phyloP scores from a whole-genome alignment of 2,329 filamentous ascomycete genomes.

The Orbilia brochopaga region DNA sequence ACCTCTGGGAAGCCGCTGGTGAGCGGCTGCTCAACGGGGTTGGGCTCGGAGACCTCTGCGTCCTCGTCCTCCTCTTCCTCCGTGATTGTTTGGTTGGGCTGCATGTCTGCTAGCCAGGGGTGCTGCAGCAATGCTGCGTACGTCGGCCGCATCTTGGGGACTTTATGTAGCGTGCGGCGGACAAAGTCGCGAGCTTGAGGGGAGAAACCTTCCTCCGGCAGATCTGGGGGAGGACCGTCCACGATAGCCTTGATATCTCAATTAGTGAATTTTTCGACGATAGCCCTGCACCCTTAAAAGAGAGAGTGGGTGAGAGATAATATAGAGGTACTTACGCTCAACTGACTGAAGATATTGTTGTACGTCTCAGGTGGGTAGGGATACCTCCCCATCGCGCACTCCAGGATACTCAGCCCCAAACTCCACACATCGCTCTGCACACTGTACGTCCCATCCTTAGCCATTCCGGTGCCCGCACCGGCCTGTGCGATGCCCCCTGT shows the following conservation, averaged over 20 bases:
- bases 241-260: conserved; percentile 78
- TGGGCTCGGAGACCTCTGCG: conserved; percentile 60
- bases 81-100: conserved; percentile 75
- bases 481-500: conserved; percentile 78
- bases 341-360: conserved; percentile 96
- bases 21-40: conserved; percentile 57
- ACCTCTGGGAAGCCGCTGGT: conserved; percentile 76
- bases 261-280: conserved; percentile 43
- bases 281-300: neutral
- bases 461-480: conserved; percentile 67
- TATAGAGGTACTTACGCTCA: conserved; percentile 73
- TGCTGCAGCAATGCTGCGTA: conserved; percentile 89
- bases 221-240: conserved; percentile 88
- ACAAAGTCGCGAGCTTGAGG: conserved; percentile 85
- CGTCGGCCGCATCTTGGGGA: conserved; percentile 87
- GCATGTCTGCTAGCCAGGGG: conserved; percentile 79
- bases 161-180: conserved; percentile 86
- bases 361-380: conserved; percentile 97
- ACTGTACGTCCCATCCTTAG: conserved; percentile 76
- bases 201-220: conserved; percentile 80
- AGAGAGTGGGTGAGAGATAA: neutral
- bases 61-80: conserved; percentile 68
- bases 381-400: conserved; percentile 92
- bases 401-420: conserved; percentile 89
- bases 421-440: conserved; percentile 99